Base-by-base conservation (phyloP, 768 basidiomycete species). In the Nidularia pulvinata region DNA sequence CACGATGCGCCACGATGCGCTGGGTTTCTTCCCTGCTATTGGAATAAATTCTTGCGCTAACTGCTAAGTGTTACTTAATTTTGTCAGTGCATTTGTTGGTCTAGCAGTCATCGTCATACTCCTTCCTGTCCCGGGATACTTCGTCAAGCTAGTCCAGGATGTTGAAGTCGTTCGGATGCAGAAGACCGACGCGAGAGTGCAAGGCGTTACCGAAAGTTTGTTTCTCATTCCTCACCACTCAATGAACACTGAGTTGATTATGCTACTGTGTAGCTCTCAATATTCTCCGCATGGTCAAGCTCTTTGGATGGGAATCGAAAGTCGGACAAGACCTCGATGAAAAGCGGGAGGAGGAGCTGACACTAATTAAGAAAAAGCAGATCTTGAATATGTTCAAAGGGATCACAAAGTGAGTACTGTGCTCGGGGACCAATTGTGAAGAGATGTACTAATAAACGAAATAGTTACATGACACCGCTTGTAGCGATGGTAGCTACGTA, bases 241-340 rank as follows among this genome's bases (percentile, higher is more conserved):
- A 32, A 39, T 49, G 54, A 33, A 52, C 55, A 7, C 54, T 48
- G 22, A 33, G 44, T 32, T 45, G 49, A 45, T 16, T 51, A 54
- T 43, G 53, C 47, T 49, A 44, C n/a, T 32, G 71, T 34, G 4
- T 48, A 83, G 83, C 72, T 9, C 71, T 84, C 61, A 76, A 74
- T 55, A 76, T 82, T 30, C 59, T 86, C 11, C 77, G 86, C 14
- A 87, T 88, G 82, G 73, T 88, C 62, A 89, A 90, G 66, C 69
- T 89, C 42, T 89, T 91, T 59, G 88, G 77, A 6, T 81, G 88
- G 79, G 78, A 85, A 75, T 75, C 78, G 53, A 76, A 80, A 46
- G 78, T 87, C 61, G 70, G 78, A 22, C 64, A 75, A 10, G 74
- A 75, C 48, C 71, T 93, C 46, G 67, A 75, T 19, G 75, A 76